A percentile compares a stretch with the other conserved stretches of the same genome.
Conservation (phyloP, 2,329 filamentous ascomycete genomes). For the Paraphoma sp. region DNA sequence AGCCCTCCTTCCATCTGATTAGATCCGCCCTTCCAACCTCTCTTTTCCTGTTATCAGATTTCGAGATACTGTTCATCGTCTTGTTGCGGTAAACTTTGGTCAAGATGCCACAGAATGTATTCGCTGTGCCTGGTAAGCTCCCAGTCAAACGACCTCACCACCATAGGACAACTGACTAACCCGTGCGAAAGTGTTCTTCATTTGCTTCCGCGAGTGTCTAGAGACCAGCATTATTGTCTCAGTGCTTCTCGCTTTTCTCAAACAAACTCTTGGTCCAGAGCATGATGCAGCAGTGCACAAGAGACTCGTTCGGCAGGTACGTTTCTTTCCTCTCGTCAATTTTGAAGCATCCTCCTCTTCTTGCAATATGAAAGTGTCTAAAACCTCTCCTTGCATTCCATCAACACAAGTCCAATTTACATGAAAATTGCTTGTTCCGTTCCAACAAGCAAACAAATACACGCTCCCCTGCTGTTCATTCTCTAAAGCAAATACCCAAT, state of each 20-base stretch:
- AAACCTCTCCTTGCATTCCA: too few relatives aligned
- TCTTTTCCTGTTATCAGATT: slow-evolving; percentile 12
- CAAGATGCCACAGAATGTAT: slow-evolving; percentile 68
- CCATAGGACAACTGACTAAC: slow-evolving; percentile 1
- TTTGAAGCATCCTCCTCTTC: too few relatives aligned
- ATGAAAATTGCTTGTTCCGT: too few relatives aligned
- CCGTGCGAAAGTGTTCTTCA: slow-evolving; percentile 76
- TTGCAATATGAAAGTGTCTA: too few relatives aligned
- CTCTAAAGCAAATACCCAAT: neutral
- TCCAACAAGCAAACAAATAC: too few relatives aligned
- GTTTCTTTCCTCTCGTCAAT: slow-evolving; percentile 1
- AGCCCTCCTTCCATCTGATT: slow-evolving; percentile 25
- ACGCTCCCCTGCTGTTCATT: too few relatives aligned
- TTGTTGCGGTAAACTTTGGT: neutral
- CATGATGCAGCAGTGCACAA: slow-evolving; percentile 70
- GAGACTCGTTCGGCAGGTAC: slow-evolving; percentile 65
- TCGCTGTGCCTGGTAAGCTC: slow-evolving; percentile 68
- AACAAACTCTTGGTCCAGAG: slow-evolving; percentile 75
- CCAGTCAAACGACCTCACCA: neutral
- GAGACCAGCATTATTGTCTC: slow-evolving; percentile 87
- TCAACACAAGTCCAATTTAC: too few relatives aligned
- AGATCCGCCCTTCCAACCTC: slow-evolving; percentile 18
- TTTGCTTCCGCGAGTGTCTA: slow-evolving; percentile 84
- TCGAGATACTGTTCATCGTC: neutral
- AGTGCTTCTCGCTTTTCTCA: slow-evolving; percentile 83